These are phyloP conservation scores for Bromus sterilis DNA, from an alignment of 176 grass and related monocot genomes.

Conservation along the genomic window DNA sequence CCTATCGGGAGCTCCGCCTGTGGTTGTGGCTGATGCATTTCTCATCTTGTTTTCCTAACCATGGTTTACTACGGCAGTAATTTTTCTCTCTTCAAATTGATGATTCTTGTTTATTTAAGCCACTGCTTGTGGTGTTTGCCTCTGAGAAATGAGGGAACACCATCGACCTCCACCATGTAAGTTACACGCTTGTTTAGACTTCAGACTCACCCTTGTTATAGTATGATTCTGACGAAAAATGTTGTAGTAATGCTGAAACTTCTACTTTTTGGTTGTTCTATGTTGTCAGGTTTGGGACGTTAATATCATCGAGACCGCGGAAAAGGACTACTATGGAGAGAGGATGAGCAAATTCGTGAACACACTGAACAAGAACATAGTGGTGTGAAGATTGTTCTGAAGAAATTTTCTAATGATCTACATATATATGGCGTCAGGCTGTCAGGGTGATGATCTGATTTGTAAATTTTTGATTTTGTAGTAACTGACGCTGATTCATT, in stretches of 20 bases:
- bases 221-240: background rate
- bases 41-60: too few relatives aligned
- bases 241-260: background rate
- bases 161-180: constrained; percentile 63
- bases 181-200: too few relatives aligned
- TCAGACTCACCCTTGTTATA: background rate
- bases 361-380: constrained; percentile 16
- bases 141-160: constrained; percentile 61
- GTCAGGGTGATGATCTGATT: background rate
- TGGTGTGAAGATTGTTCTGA: background rate
- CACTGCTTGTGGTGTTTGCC: constrained; percentile 60
- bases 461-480: background rate
- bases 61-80: too few relatives aligned
- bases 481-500: background rate
- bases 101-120: constrained; percentile 7
- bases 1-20: too few relatives aligned
- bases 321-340: constrained; percentile 1
- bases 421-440: too few relatives aligned
- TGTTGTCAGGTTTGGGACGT: constrained; percentile 34
- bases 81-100: too few relatives aligned
- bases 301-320: constrained; percentile 27
- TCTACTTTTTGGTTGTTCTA: background rate
- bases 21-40: too few relatives aligned
- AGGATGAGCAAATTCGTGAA: background rate
- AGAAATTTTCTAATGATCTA: background rate